These are phyloP conservation scores for Oidiodendron maius DNA, from an alignment of 495 filamentous ascomycete species.

Conservation along the genomic window DNA sequence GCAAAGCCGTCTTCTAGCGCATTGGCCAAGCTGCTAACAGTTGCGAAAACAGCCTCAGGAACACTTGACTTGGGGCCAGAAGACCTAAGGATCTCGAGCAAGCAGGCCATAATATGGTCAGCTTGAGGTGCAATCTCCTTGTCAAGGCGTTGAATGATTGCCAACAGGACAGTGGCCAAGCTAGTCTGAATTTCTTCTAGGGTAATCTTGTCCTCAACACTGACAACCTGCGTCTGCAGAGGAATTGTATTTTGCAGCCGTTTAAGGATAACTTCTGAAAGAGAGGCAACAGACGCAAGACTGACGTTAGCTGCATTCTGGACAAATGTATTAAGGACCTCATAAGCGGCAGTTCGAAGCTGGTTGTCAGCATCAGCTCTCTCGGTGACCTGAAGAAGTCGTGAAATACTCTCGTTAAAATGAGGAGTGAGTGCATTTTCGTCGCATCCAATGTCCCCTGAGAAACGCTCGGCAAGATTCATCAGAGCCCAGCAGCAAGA, in stretches of 20 bases:
- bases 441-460: constrained; percentile 66
- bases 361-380: constrained; percentile 78
- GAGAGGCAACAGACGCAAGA: constrained; percentile 67
- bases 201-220: constrained; percentile 88
- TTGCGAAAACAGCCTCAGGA: constrained; percentile 86
- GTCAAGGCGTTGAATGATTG: constrained; percentile 88
- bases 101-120: constrained; percentile 85
- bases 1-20: constrained; percentile 86
- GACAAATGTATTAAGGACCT: constrained; percentile 91
- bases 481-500: constrained; percentile 99
- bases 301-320: constrained; percentile 83
- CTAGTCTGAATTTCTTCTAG: constrained; percentile 98
- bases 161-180: constrained; percentile 80
- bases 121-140: constrained; percentile 85
- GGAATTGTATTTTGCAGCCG: constrained; percentile 85
- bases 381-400: constrained; percentile 79
- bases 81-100: constrained; percentile 74
- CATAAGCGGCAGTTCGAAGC: constrained; percentile 97
- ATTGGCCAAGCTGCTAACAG: constrained; percentile 78
- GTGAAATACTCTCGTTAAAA: constrained; percentile 87
- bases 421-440: constrained; percentile 84
- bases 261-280: constrained; percentile 80
- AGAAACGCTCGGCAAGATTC: constrained; percentile 95
- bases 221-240: constrained; percentile 92
- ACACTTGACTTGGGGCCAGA: constrained; percentile 85